Base-by-base conservation (phyloP, 2,329 filamentous ascomycete species). In the Daldinia sp. region DNA sequence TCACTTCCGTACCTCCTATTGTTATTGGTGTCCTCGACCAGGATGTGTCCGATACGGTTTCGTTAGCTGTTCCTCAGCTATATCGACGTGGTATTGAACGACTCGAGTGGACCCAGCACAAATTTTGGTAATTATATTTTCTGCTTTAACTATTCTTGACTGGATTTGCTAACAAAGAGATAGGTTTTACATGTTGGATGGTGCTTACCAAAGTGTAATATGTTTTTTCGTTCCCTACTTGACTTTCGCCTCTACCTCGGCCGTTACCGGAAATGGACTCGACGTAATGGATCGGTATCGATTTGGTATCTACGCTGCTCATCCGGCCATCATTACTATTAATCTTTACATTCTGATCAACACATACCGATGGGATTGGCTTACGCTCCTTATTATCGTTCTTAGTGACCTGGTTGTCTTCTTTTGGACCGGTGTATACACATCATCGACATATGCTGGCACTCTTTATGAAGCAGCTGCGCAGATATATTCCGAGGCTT, bases 311-410 rank as follows among this genome's bases (percentile, higher is more conserved):
- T 96, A 95, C 76, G 87, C 97, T 70, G 93, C 89, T 2, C 92
- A 92, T 59, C 91, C 92, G 11, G 89, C 92, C 5, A 89, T 99
- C 61, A 80, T 96, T 69, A 90, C 92, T 37, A 96, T 97, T 82
- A 99, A 99, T 77, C 81, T 90, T 61, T 99, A 98, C 80, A 92
- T 99, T 70, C 82, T 99, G 68, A 88, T 98, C 80, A 99, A 99
- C 79, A 96, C 92, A 0, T 98, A 97, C 77, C 88, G 94, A 63
- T 99, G 95, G 95, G 95, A 99, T 77, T 99, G 94, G 94, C 83
- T 99, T 72, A 96, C 96, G 79, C 78, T 94, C 19, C 81, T 97
- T 61, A 90, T 97, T 65, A 90, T 96, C 52, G 79, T 79, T 21
- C 85, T 98, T 76, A 97, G 93, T 78, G 90, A 91, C 65, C 76